These are phyloP conservation scores for Ormosia semicastrata DNA, from an alignment of 306 rosid genomes.

Conservation along the genomic window DNA sequence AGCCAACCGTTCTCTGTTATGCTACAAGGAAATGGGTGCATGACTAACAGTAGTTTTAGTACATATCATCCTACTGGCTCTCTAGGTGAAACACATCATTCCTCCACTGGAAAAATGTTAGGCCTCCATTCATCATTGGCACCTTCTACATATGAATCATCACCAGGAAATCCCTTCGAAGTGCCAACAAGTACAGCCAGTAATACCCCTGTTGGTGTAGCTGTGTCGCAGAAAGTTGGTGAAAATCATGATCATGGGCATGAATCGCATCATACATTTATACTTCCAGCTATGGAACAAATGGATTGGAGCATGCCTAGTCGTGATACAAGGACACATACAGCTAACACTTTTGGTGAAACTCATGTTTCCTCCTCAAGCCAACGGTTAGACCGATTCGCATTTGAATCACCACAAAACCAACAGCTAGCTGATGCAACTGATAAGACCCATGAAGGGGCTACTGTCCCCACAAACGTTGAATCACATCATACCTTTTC, in stretches of 20 bases:
- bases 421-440: neutral
- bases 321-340: neutral
- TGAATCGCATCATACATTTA: neutral
- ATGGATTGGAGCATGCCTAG: neutral
- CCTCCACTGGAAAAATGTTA: neutral
- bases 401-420: neutral
- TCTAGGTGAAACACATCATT: neutral
- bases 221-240: neutral
- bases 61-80: neutral
- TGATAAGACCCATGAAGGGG: neutral
- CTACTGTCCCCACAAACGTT: neutral
- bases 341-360: neutral
- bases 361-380: conserved; percentile 9
- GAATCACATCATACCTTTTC: neutral
- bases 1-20: neutral
- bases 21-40: neutral
- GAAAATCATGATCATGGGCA: neutral
- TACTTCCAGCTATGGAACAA: neutral
- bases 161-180: neutral
- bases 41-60: neutral
- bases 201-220: neutral
- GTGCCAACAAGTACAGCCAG: neutral
- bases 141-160: neutral
- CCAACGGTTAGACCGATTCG: neutral
- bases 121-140: neutral